Conservation (phyloP, 176 grass and related monocot species). For the Leersia perrieri region DNA sequence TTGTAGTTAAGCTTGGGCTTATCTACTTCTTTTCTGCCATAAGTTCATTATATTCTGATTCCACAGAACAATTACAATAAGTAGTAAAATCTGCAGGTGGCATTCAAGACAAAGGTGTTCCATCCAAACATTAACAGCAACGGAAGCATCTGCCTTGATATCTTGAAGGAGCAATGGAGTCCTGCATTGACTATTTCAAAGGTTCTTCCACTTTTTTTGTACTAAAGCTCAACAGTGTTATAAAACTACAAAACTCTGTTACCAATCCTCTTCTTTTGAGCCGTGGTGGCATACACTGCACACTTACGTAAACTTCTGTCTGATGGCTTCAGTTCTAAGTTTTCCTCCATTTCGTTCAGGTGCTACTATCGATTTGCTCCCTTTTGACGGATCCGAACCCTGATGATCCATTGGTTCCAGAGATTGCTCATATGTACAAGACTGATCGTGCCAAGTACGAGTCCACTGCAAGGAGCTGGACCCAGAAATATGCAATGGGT, state of each 20-base stretch:
- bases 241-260: not conserved
- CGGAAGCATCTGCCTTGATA: constrained; percentile 68
- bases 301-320: not conserved
- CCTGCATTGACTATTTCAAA: constrained; percentile 65
- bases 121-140: constrained; percentile 71
- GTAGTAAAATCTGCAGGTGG: not conserved
- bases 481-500: constrained; percentile 84
- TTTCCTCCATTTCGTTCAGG: constrained; percentile 23
- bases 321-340: not conserved
- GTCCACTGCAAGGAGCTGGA: constrained; percentile 68
- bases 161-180: constrained; percentile 63
- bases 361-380: constrained; percentile 70
- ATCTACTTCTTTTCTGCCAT: not conserved
- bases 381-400: constrained; percentile 72
- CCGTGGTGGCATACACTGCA: not conserved
- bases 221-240: not conserved
- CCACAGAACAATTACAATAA: not conserved
- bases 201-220: not conserved
- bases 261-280: not conserved
- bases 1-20: not conserved
- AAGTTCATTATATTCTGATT: not conserved
- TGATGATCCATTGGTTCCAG: constrained; percentile 70
- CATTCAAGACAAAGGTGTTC: constrained; percentile 55
- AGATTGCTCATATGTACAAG: constrained; percentile 83
- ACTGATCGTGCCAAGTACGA: constrained; percentile 60